Base-by-base conservation (phyloP, 2,329 filamentous ascomycete species). In the Immersiporthe knoxdaviesiana region DNA sequence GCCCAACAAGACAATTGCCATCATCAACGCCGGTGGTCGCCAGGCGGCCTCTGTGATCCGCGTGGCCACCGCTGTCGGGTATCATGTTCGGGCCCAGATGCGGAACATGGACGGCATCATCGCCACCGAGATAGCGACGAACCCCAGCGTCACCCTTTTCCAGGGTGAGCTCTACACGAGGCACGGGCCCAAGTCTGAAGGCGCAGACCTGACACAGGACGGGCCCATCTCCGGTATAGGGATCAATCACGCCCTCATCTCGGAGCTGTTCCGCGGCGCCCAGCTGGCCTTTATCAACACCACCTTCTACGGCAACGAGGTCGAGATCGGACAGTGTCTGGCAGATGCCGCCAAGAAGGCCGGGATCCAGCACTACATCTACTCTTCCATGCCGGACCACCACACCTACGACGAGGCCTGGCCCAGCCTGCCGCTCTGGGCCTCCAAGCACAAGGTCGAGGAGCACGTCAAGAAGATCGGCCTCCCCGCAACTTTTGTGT, bases 211-310 rank as follows among this genome's bases (percentile, higher is more conserved):
- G 75, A 92, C 91, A 64, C 85, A 82, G 81, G 91, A 84, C 83
- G 92, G 79, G 72, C 87, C 77, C 76, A 91, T 88, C 65, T 84
- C 84, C 56, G 87, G 86, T 58, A 85, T 89, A 72, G 87, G 91
- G 72, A 88, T 95, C 76, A 93, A 93, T 77, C 85, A 90, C 74
- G 84, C 84, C 1, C 80, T 97, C 73, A 91, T 97, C 76, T 85
- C 87, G 66, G 86, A 91, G 73, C 85, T 98, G 27, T 98, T 98
- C 84, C 84, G 86, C 50, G 93, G 92, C 71, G 91, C 92, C 30
- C 91, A 97, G 74, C 86, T 97, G 65, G 96, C 96, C 70, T 99
- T 98, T 80, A 94, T 98, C 83, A 99, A 99, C 83, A 99, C 96
- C 56, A 97, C 94, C 6, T 97, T 97, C 76, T 97, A 97, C 83